phyloP scores from a whole-genome alignment of 2,329 filamentous ascomycete species.

The Pseudocercospora vitis region DNA sequence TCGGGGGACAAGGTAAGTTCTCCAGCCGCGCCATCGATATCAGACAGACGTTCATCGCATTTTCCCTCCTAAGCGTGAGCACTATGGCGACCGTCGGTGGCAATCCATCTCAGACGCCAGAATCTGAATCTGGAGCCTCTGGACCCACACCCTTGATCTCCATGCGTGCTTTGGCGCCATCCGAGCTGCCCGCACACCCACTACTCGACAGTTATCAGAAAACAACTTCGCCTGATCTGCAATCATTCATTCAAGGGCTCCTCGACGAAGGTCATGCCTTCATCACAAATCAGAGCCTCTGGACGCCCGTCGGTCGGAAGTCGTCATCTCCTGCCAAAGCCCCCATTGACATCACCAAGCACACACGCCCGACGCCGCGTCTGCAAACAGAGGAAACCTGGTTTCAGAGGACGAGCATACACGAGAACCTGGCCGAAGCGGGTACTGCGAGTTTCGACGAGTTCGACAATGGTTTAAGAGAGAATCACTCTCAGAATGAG shows the following conservation, averaged over 20 bases:
- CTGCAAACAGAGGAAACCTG: conserved; percentile 54
- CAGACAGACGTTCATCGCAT: too few species aligned
- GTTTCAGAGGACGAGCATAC: conserved; percentile 63
- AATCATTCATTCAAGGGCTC: conserved; percentile 53
- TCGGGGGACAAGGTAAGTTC: too few species aligned
- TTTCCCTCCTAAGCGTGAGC: too few species aligned
- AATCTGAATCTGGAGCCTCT: too few species aligned
- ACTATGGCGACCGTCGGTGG: neutral
- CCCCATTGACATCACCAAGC: conserved; percentile 54
- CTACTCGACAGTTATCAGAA: conserved; percentile 27
- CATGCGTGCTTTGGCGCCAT: conserved; percentile 34
- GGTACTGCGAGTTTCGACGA: conserved; percentile 65
- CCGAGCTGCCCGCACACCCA: conserved; percentile 39
- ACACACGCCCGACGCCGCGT: conserved; percentile 43
- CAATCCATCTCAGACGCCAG: neutral
- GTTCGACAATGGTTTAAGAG: conserved; percentile 61
- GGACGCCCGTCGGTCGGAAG: conserved; percentile 52
- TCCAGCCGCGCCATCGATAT: too few species aligned
- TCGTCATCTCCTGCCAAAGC: conserved; percentile 52
- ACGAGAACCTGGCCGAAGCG: conserved; percentile 52
- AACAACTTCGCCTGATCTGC: conserved; percentile 47
- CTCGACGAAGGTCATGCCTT: conserved; percentile 62
- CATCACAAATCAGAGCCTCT: conserved; percentile 51
- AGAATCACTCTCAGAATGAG: conserved; percentile 59
- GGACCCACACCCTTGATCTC: conserved; percentile 31